Base-by-base conservation (phyloP, 2,329 filamentous ascomycete species). In the Helotiales sp. region DNA sequence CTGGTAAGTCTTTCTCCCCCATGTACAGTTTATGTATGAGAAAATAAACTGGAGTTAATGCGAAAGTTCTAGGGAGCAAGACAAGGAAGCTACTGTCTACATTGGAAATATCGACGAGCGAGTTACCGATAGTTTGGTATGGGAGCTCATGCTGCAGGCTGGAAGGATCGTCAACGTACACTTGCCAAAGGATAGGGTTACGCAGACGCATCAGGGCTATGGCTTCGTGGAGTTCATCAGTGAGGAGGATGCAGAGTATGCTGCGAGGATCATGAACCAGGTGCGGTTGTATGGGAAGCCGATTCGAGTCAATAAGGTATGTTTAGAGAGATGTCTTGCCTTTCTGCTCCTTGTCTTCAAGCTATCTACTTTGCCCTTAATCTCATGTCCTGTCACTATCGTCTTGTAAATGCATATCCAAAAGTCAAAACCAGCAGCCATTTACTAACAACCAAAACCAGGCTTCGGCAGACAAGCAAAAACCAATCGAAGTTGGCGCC, bases 41-140 rank as follows among this genome's bases (percentile, higher is more conserved):
- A 30, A 28, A 43, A n/a, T 22, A 55, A 30, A 2, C 55, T 13
- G 28, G 4, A 17, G n/a, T 40, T 62, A 28, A 54, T 43, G 28
- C 20, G 20, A 32, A 47, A 72, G 61, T 63, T n/a, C n/a, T 72
- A 94, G 91, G 92, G 93, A 97, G 79, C 95, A 98, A 84, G 95
- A 98, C 81, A 97, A 97, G 81, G 95, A 98, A 82, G 93, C 93
- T 74, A 98, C 96, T 49, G 92, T 98, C 79, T 99, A 99, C 80
- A 93, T 98, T 74, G 96, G 96, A 78, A 98, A 98, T 80, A 93
- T 99, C 76, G 96, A 99, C 83, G 96, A 99, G 84, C 93, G 96
- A 79, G 92, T 96, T 72, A 91, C 91, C 55, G 93, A 97, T 78
- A 90, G 91, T 74, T 87, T 97, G 73, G 89, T 99, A 73, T 97